Evolutionary conservation across 1,284 basidiomycete species (phyloP), one percentile per base, ranked within the genome.

Genomic region (Mycena sp.): DNA sequence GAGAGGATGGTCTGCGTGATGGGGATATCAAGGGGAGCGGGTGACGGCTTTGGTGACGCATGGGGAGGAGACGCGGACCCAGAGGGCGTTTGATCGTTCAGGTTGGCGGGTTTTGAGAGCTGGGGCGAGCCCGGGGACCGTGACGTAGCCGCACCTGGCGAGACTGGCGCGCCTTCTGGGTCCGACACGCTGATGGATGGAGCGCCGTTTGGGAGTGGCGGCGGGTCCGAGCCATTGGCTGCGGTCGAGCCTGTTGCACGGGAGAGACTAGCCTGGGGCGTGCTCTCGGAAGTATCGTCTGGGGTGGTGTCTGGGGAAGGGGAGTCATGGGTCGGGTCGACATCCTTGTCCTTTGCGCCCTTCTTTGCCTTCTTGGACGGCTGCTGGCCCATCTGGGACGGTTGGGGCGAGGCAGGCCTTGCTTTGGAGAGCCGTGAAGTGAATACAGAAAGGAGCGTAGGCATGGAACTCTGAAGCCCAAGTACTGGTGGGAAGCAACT

Each of bases 281-380:
- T 73, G 53, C 70, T 72, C 68, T 83, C 83, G 69, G 74, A 74
- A 69, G 74, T 63, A 58, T 83, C 73, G 61, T 84, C 81, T 44
- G 64, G 59, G 28, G 69, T 64, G 21, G 70, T 54, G 63, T 81
- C 80, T 30, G 72, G 64, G 25, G 74, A 67, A 29, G n/a, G n/a
- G n/a, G 67, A 63, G 61, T 81, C 78, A 40, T 63, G 53, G 25
- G 62, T 21, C 23, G 61, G 56, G 19, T 55, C 32, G 14, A 70
- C 58, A 55, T 76, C 72, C 53, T 67, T 67, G 54, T 87, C 86
- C 73, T 80, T 85, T 69, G 90, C 87, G 56, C 78, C 78, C 80
- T 89, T 92, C 83, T 86, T 89, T 69, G 84, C 79, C 82, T 88
- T 91, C 84, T 90, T 92, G 69, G 91, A 92, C 71, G 87, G 85